Evolutionary conservation across 495 filamentous ascomycete genomes (phyloP), one percentile per base, ranked within the genome.

Genomic region (Lepraria neglecta): DNA sequence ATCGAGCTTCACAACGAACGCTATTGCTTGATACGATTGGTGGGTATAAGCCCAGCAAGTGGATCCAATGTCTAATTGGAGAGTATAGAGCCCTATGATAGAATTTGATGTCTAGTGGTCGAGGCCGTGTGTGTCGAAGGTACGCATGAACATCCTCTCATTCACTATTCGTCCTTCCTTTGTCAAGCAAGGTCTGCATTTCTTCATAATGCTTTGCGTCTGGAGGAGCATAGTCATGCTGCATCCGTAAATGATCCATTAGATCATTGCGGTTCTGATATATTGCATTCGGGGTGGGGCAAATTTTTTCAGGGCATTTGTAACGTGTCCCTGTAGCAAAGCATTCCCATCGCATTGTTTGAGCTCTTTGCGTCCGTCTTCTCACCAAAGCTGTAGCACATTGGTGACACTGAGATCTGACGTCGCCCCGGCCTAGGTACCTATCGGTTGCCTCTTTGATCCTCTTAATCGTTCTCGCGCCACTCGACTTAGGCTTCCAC

Each of bases 191-290:
- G 9, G 19, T 31, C 28, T 58, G 44, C 11, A 58, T 59, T 14
- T 31, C 44, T 28, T n/a, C 19, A 21, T 43, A 53, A 7, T 53
- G 59, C 14, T 44, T 38, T 17, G 42, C 19, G 30, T 60, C 51
- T 44, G 47, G 59, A 15, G 59, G 62, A 44, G 62, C 33, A 28
- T 55, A 27, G 9, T 60, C 21, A 19, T 64, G 62, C 19, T 28
- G 6, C 12, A 21, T 48, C 30, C 59, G 56, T 2, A 64, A 28
- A 43, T 64, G 62, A 19, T 64, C 58, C 40, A 64, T 53, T 4
- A 64, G 5, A 9, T 50, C 59, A 6, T 64, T 61, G 17, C 50
- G 62, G 5, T 64, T 74, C 56, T 48, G 35, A 40, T 28, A 59
- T 5, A 27, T 24, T 14, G 31, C 12, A 14, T 48, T 35, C 0